A percentile compares a stretch with the other conserved stretches of the same genome.
These are phyloP conservation scores for Quercus berberidifolia DNA, from an alignment of 306 rosid species.

Conservation along the genomic window DNA sequence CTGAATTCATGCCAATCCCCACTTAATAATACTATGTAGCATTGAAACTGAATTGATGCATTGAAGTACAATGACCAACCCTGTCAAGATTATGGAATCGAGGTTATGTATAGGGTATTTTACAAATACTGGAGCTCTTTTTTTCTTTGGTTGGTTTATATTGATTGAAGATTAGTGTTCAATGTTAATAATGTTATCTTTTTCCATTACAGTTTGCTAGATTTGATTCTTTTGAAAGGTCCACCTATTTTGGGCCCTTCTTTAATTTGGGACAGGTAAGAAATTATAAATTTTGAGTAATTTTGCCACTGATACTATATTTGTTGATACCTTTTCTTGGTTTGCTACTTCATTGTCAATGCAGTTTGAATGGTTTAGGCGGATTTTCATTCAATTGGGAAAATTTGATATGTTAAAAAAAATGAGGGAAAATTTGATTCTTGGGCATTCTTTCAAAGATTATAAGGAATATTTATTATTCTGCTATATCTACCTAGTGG, in stretches of 20 bases:
- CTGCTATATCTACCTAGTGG: neutral
- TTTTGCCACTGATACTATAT: neutral
- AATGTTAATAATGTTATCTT: neutral
- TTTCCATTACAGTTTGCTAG: constrained; percentile 64
- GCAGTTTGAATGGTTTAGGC: constrained; percentile 86
- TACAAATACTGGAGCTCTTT: neutral
- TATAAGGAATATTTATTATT: neutral
- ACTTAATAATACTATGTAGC: no score
- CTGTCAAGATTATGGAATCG: constrained; percentile 84
- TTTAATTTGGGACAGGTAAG: constrained; percentile 91
- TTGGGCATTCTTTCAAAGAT: neutral
- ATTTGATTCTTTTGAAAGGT: constrained; percentile 90
- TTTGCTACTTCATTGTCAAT: neutral
- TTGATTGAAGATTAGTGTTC: neutral
- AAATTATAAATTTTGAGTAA: neutral
- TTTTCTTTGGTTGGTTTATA: neutral
- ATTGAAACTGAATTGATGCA: no score
- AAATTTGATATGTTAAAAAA: no score
- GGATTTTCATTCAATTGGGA: constrained; percentile 77
- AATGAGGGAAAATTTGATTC: no score
- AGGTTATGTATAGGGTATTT: constrained; percentile 82
- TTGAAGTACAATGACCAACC: constrained; percentile 74
- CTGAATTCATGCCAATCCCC: no score
- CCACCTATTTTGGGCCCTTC: constrained; percentile 92
- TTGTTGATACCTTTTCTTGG: constrained; percentile 4